A percentile compares a stretch with the other conserved stretches of the same genome.
phyloP scores from a whole-genome alignment of 1,284 basidiomycete species.

The Microbotryum scabiosae region DNA sequence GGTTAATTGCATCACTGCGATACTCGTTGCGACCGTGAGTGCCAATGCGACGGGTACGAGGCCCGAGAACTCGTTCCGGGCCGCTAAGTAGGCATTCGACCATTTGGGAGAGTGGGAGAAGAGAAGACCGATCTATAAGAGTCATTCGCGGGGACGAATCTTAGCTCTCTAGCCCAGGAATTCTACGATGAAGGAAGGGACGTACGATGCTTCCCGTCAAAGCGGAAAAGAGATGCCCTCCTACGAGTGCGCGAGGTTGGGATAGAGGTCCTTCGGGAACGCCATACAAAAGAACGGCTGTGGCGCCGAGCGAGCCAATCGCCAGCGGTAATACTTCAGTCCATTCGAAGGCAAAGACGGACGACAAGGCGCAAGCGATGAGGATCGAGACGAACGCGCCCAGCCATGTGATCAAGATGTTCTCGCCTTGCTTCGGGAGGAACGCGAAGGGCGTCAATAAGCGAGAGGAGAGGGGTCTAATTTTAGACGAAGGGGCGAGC shows the following conservation, averaged over 20 bases:
- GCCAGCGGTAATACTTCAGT: conserved; percentile 11
- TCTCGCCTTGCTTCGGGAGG: conserved; percentile 7
- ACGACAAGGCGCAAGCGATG: conserved; percentile 14
- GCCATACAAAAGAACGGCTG: conserved; percentile 25
- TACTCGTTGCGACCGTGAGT: conserved; percentile 7
- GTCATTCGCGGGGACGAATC: background rate
- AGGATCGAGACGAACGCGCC: conserved; percentile 24
- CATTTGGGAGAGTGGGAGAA: conserved; percentile 14
- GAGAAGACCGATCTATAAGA: conserved; percentile 11
- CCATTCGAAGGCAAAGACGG: conserved; percentile 1
- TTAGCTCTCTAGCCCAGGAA: background rate
- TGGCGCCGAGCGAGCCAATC: conserved; percentile 20
- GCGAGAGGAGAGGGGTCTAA: conserved; percentile 1
- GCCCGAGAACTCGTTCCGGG: background rate
- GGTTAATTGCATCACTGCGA: conserved; percentile 22
- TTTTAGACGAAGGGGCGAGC: background rate
- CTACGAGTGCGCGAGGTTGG: conserved; percentile 18
- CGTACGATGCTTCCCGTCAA: conserved; percentile 14
- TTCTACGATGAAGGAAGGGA: background rate
- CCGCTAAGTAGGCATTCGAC: background rate
- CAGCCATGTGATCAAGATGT: conserved; percentile 15
- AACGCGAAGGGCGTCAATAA: background rate
- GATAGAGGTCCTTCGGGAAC: conserved; percentile 18
- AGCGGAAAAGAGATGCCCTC: conserved; percentile 20
- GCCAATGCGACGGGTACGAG: conserved; percentile 12